A percentile compares a stretch with the other conserved stretches of the same genome.
Conservation (phyloP, 1,284 basidiomycete genomes). For the Gomphus bonarii region DNA sequence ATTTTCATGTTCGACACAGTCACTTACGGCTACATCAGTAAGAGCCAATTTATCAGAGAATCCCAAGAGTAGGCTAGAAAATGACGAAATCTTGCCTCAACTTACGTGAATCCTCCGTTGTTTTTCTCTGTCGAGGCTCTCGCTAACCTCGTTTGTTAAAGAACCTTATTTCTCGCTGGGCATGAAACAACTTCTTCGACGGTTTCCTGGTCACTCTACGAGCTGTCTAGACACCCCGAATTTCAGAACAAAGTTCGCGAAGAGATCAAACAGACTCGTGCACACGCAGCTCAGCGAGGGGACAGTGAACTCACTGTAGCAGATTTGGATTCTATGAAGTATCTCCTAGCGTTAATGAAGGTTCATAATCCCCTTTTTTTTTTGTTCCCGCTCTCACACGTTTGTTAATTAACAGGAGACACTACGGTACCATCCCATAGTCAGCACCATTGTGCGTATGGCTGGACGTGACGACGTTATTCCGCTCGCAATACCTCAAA, state of each 20-base stretch:
- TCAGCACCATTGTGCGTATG: slow-evolving; percentile 28
- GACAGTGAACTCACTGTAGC: slow-evolving; percentile 29
- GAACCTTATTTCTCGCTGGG: slow-evolving; percentile 23
- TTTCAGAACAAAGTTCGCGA: slow-evolving; percentile 23
- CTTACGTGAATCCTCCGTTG: slow-evolving; percentile 4
- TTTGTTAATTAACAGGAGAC: slow-evolving; percentile 23
- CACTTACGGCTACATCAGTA: not conserved
- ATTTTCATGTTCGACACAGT: not conserved
- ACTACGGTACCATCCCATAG: slow-evolving; percentile 31
- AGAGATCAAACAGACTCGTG: slow-evolving; percentile 31
- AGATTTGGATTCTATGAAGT: slow-evolving; percentile 45
- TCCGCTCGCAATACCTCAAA: slow-evolving; percentile 30
- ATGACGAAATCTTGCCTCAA: slow-evolving; percentile 9
- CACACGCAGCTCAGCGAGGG: slow-evolving; percentile 19
- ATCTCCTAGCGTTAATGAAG: slow-evolving; percentile 41
- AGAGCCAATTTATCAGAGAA: slow-evolving; percentile 9
- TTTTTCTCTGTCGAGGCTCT: not conserved
- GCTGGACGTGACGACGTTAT: slow-evolving; percentile 33
- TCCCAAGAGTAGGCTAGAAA: not conserved
- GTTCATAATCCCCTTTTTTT: slow-evolving; percentile 19
- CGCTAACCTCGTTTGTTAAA: not conserved
- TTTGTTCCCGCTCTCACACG: not conserved
- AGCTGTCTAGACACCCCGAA: slow-evolving; percentile 25
- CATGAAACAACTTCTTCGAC: slow-evolving; percentile 9
- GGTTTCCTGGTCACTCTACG: slow-evolving; percentile 19